A percentile compares a stretch with the other conserved stretches of the same genome.
Evolutionary conservation across 148 eudicot genomes (phyloP).

Genomic region (Rhododendron ovatum): DNA sequence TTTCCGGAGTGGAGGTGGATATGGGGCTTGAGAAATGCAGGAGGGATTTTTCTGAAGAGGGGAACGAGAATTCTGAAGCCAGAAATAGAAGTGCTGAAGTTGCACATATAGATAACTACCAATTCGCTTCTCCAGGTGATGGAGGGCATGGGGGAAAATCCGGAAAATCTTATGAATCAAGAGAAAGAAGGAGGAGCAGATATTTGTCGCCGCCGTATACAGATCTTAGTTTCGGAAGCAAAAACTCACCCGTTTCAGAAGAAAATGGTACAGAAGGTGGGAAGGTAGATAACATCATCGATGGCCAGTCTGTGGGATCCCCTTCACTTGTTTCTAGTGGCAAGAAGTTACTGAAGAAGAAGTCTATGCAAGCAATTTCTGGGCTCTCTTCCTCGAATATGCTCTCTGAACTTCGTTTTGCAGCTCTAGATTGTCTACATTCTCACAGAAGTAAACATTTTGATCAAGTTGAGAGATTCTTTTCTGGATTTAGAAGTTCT

Average conservation of each 20-base stretch:
- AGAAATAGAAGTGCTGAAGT: conserved; percentile 12
- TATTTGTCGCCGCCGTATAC: conserved; percentile 63
- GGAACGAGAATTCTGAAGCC: conserved; percentile 13
- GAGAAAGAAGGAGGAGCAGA: conserved; percentile 77
- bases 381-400: conserved; percentile 41
- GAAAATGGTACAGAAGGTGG: conserved; percentile 20
- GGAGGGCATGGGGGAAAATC: conserved; percentile 26
- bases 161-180: conserved; percentile 31
- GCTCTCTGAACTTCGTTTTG: conserved; percentile 49
- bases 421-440: conserved; percentile 46
- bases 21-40: not conserved
- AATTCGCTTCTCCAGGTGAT: conserved; percentile 13
- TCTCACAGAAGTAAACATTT: conserved; percentile 30
- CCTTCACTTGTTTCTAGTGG: conserved; percentile 19
- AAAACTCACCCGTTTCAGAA: conserved; percentile 15
- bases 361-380: conserved; percentile 25
- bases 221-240: conserved; percentile 20
- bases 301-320: conserved; percentile 16
- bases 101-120: conserved; percentile 9
- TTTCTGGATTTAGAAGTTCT: conserved; percentile 43
- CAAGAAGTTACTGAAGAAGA: conserved; percentile 23
- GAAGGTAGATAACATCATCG: conserved; percentile 2
- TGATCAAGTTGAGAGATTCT: conserved; percentile 37
- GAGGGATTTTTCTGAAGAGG: not conserved
- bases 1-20: not conserved